These are phyloP conservation scores for Fusarium bulbicola DNA, from an alignment of 2,329 filamentous ascomycete genomes.

Conservation along the genomic window DNA sequence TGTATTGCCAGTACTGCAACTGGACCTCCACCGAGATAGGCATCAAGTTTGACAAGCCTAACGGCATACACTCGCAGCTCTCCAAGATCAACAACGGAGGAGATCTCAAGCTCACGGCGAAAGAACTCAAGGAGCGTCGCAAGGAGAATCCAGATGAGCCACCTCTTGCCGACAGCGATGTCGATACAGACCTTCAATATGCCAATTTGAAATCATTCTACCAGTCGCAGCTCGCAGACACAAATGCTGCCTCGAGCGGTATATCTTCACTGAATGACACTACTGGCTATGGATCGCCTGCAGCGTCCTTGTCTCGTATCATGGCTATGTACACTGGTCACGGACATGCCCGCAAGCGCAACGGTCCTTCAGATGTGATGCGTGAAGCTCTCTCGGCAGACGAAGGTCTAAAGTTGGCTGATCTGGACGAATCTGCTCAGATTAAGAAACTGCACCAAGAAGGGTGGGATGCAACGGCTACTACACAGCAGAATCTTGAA, in stretches of 20 bases:
- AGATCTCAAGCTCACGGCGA: conserved; percentile 58
- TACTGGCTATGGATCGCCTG: conserved; percentile 75
- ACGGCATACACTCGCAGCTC: conserved; percentile 84
- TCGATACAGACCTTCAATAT: conserved; percentile 77
- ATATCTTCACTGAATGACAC: conserved; percentile 49
- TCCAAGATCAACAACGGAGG: conserved; percentile 74
- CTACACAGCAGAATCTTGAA: conserved; percentile 57
- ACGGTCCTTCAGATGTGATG: conserved; percentile 76
- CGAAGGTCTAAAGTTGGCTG: conserved; percentile 75
- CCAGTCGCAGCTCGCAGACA: conserved; percentile 76
- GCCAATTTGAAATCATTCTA: conserved; percentile 82
- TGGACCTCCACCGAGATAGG: conserved; percentile 93
- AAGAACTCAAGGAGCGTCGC: conserved; percentile 61
- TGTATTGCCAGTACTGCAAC: conserved; percentile 90
- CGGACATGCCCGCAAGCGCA: conserved; percentile 69
- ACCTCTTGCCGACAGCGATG: conserved; percentile 53
- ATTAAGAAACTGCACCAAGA: conserved; percentile 67
- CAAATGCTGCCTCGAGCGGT: conserved; percentile 61
- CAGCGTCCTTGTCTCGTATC: conserved; percentile 82
- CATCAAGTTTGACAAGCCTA: conserved; percentile 88
- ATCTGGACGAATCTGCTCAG: conserved; percentile 68
- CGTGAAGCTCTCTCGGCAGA: conserved; percentile 76
- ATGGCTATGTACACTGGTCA: conserved; percentile 87
- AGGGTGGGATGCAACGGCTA: conserved; percentile 72
- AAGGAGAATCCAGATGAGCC: conserved; percentile 55